Evolutionary conservation across 31 red algal species (phyloP), one percentile per base, ranked within the genome.

Genomic region (Odonthalia washingtoniensis): DNA sequence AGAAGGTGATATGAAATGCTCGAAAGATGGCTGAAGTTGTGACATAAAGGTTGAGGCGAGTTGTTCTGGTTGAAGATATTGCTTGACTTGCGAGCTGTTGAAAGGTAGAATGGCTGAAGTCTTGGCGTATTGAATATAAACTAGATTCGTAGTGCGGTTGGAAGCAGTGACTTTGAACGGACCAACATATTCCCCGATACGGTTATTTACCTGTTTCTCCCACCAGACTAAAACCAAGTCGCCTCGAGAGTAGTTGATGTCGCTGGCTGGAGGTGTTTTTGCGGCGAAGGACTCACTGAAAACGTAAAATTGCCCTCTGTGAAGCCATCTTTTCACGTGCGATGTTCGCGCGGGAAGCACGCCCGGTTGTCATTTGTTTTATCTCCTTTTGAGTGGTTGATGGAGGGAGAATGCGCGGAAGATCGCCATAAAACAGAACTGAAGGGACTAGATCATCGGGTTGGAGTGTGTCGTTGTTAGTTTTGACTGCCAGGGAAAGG

Each of bases 121-220:
- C 1, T 35, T 1, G 30, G 37, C 67, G 74, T 90, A 65, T n/a
- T 68, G 87, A 46, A 90, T 46, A 43, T 70, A 90, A 1, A 83
- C 66, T 2, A 75, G 27, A 42, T 90, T 90, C 67, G 64, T 74
- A 12, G 3, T 69, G 6, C 44, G 70, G 26, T 83, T 78, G 0
- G 83, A 3, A 18, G 37, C 67, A 31, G 1, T 2, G 6, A 83
- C 31, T 1, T 65, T 52, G 78, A 0, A n/a, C n/a, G n/a, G n/a
- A n/a, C 87, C 77, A 6, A 90, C 17, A 62, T 53, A 90, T 52
- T 90, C 87, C 26, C 87, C 77, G 26, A 82, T 90, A 2, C 87
- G n/a, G n/a, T n/a, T n/a, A n/a, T n/a, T n/a, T n/a, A n/a, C n/a
- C n/a, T n/a, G 76, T 28, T 90, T 90, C 65, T 82, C 77, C 46